Base-by-base conservation (phyloP, 2,329 filamentous ascomycete genomes). In the Fusarium chaquense region DNA sequence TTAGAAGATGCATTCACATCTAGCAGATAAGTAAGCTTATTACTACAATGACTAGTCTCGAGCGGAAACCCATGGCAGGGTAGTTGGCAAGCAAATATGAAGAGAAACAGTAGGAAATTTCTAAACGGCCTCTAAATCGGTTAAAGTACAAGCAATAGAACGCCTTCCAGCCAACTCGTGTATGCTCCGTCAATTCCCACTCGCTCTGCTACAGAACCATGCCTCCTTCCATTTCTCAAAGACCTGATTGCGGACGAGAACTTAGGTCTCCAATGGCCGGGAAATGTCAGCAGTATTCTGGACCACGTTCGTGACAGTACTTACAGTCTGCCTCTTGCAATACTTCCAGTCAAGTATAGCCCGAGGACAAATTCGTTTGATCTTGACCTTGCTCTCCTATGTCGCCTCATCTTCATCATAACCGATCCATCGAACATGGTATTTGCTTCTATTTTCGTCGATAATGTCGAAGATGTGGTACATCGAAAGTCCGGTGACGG, bases 71-170 rank as follows among this genome's bases (percentile, higher is more conserved):
- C 22, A 10, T 44, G 7, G 20, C 10, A 11, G 28, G 28, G 10
- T 30, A 30, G 15, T 10, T 16, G 3, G 5, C 8, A 43, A 43
- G 22, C 11, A 24, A 12, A 1, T 9, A 2, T 8, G 13, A 38
- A 26, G 22, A 12, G 22, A 3, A 43, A 24, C 24, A 43, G 5
- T 1, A 43, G 0, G 15, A 24, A 43, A 1, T 24, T 24, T 43
- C 12, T 5, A 2, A 43, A 43, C 3, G 7, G 24, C 1, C 0
- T 9, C 36, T 1, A 13, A 7, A 13, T 20, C 8, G 1, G 6
- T 7, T 22, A 20, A 22, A 6, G n/a, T 8, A 22, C 36, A 40
- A 40, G 13, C 6, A 40, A 40, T 20, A 44, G 8, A 44, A 44
- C 41, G 13, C 22, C 41, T 26, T 0, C 13, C 15, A 10, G 6